Percentiles rank a stretch among this genome's conserved stretches.
These are phyloP conservation scores for Spathaspora boniae DNA, from an alignment of 805 yeast species.

Conservation along the genomic window DNA sequence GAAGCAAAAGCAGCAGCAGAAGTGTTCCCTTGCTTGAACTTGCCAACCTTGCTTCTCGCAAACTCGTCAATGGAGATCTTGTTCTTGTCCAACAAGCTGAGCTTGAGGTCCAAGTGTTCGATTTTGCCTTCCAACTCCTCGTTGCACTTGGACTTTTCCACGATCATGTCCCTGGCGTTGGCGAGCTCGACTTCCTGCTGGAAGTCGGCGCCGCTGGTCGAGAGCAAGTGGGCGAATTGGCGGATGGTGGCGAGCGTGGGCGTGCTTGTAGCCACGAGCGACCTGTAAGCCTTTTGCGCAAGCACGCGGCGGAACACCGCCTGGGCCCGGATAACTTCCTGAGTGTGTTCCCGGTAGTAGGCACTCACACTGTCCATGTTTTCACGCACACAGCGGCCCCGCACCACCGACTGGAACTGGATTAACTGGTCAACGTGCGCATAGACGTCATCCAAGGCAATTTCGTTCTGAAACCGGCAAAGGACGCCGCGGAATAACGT, in stretches of 20 bases:
- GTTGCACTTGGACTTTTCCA: constrained; percentile 65
- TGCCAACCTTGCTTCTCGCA: constrained; percentile 38
- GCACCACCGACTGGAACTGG: constrained; percentile 50
- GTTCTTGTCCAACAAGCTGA: constrained; percentile 73
- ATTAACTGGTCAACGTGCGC: constrained; percentile 36
- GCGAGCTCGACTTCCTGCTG: constrained; percentile 72
- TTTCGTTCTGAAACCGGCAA: constrained; percentile 53
- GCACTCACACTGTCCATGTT: constrained; percentile 26
- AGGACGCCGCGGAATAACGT: constrained; percentile 61
- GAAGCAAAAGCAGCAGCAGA: constrained; percentile 1
- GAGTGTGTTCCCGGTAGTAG: constrained; percentile 54
- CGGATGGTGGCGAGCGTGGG: constrained; percentile 78
- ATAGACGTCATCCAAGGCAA: constrained; percentile 51
- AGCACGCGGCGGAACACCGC: constrained; percentile 64
- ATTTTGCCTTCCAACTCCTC: constrained; percentile 71
- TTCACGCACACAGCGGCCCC: constrained; percentile 46
- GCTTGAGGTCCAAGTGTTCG: constrained; percentile 73
- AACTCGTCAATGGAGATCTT: constrained; percentile 76
- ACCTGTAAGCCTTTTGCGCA: constrained; percentile 69
- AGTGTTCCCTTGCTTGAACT: constrained; percentile 18
- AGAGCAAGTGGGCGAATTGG: constrained; percentile 71
- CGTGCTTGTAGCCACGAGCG: constrained; percentile 62
- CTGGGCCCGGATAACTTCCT: constrained; percentile 70
- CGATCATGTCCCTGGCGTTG: constrained; percentile 61
- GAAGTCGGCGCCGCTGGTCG: constrained; percentile 69